Evolutionary conservation across 1,284 basidiomycete species (phyloP).

Genomic region (Ceratobasidium sp.): DNA sequence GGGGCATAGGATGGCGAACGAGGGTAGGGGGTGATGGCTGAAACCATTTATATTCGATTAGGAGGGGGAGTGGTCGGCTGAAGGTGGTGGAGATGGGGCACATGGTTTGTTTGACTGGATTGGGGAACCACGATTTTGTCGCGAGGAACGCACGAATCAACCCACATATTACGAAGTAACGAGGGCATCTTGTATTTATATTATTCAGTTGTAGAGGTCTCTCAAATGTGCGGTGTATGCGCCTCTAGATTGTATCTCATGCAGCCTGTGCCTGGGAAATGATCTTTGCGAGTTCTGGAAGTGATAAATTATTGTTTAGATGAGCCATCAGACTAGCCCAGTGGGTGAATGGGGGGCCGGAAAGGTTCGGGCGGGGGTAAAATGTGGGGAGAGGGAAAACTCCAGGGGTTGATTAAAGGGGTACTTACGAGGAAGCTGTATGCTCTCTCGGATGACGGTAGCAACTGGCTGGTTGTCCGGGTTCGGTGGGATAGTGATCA

Average conservation of each 20-base stretch:
- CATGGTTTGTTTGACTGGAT: not conserved
- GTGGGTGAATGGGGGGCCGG: not conserved
- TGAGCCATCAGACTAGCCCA: not conserved
- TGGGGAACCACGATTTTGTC: not conserved
- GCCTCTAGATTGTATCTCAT: conserved; percentile 20
- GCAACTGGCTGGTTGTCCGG: conserved; percentile 97
- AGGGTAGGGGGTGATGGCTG: not conserved
- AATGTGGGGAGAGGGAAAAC: not conserved
- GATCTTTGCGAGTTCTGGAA: conserved; percentile 83
- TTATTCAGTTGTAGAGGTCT: not conserved
- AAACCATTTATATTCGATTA: no score
- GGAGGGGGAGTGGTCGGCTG: no score
- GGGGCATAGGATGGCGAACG: conserved; percentile 2
- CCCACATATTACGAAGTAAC: not conserved
- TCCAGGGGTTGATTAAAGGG: no score
- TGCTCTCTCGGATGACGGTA: conserved; percentile 91
- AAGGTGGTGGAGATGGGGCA: no score
- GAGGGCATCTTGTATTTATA: not conserved
- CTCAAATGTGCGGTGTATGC: not conserved
- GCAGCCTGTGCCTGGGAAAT: conserved; percentile 70
- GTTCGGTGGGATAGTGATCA: conserved; percentile 82
- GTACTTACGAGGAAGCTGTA: conserved; percentile 86
- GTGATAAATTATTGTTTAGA: conserved; percentile 30
- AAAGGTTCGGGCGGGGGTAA: not conserved
- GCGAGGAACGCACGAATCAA: not conserved